A percentile compares a stretch with the other conserved stretches of the same genome.
Evolutionary conservation across 1,284 basidiomycete genomes (phyloP).

Genomic region (Moesziomyces parantarcticus): DNA sequence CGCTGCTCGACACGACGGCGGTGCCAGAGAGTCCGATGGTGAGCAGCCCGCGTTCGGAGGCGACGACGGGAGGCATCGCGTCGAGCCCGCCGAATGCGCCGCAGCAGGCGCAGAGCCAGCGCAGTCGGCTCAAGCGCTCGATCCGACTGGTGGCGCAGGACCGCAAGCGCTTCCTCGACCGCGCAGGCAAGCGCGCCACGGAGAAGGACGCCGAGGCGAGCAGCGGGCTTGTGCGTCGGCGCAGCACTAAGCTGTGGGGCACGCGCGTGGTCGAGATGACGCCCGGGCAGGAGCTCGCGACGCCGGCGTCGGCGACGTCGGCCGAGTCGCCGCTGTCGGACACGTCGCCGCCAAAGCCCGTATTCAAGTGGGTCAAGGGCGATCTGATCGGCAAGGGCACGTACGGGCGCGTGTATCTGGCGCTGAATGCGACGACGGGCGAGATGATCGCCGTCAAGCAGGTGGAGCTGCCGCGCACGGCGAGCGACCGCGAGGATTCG

Average conservation of each 20-base stretch:
- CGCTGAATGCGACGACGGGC: conserved; percentile 95
- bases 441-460: conserved; percentile 99
- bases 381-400: conserved; percentile 97
- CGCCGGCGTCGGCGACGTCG: conserved; percentile 53
- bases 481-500: conserved; percentile 86
- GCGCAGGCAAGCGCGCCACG: conserved; percentile 64
- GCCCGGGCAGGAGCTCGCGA: conserved; percentile 71
- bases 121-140: conserved; percentile 77
- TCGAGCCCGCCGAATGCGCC: conserved; percentile 16
- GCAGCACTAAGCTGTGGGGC: conserved; percentile 96
- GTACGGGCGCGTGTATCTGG: conserved; percentile 94
- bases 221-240: conserved; percentile 75
- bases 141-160: conserved; percentile 88
- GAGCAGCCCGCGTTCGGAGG: conserved; percentile 46
- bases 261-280: conserved; percentile 92
- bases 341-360: conserved; percentile 67
- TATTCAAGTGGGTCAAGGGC: conserved; percentile 98
- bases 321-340: conserved; percentile 64
- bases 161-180: conserved; percentile 66
- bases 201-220: conserved; percentile 69
- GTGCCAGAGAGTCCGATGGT: conserved; percentile 76
- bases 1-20: conserved; percentile 82
- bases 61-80: conserved; percentile 3
- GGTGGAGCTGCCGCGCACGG: conserved; percentile 91
- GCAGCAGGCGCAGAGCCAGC: conserved; percentile 23